Conservation (phyloP, 2,329 filamentous ascomycete species). For the Colletotrichum theobromicola region DNA sequence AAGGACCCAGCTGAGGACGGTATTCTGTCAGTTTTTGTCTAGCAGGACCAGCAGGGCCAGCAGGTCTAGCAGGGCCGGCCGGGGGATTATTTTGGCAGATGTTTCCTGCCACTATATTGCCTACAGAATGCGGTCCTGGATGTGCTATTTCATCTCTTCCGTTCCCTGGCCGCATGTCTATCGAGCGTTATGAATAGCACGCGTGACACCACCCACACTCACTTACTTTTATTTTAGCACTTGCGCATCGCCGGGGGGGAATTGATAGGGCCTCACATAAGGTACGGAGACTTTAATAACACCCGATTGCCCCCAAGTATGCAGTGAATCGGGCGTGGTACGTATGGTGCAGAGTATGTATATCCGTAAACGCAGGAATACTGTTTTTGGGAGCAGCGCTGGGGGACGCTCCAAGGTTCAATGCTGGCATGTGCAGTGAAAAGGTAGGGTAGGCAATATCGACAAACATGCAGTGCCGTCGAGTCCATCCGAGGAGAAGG, state of each 20-base stretch:
- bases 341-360: no score
- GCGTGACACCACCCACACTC: neutral
- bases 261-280: neutral
- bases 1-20: neutral
- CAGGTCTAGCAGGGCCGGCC: neutral
- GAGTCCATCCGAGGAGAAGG: no score
- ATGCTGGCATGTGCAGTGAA: neutral
- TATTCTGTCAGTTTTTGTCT: neutral
- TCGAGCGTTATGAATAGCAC: constrained; percentile 3
- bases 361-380: no score
- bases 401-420: neutral
- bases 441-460: constrained; percentile 17
- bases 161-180: neutral
- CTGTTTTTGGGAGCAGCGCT: neutral
- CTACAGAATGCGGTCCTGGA: neutral
- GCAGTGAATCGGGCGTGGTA: no score
- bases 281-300: constrained; percentile 7
- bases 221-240: no score
- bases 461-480: constrained; percentile 15
- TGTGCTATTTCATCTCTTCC: neutral
- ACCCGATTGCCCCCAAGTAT: neutral
- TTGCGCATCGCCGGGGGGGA: neutral
- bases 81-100: neutral
- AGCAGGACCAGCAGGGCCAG: no score
- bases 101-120: neutral